phyloP scores from a whole-genome alignment of 2,329 filamentous ascomycete species.

The Fonsecaea erecta region DNA sequence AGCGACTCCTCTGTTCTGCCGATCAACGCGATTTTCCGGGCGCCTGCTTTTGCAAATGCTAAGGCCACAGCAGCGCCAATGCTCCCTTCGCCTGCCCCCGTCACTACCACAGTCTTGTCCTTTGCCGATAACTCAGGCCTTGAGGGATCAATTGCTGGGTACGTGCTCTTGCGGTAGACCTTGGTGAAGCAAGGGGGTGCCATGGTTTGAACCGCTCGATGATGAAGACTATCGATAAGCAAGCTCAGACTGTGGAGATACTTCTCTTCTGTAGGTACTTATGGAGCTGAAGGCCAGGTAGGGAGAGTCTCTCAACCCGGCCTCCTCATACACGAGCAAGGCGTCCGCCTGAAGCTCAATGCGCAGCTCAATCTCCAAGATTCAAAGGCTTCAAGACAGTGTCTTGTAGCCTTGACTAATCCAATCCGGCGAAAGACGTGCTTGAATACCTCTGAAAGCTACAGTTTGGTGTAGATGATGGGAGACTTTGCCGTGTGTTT shows the following conservation, averaged over 20 bases:
- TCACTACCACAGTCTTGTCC: slow-evolving; percentile 57
- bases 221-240: not conserved
- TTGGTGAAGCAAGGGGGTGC: slow-evolving; percentile 43
- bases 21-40: slow-evolving; percentile 47
- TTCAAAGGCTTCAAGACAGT: not conserved
- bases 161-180: slow-evolving; percentile 44
- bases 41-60: slow-evolving; percentile 60
- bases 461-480: not conserved
- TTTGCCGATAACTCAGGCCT: slow-evolving; percentile 41
- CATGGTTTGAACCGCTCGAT: slow-evolving; percentile 15
- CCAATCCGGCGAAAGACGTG: not conserved
- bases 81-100: slow-evolving; percentile 58
- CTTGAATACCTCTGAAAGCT: not conserved
- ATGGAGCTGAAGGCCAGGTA: not conserved
- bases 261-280: not conserved
- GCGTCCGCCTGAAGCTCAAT: not conserved
- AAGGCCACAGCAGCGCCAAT: slow-evolving; percentile 59
- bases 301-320: not conserved
- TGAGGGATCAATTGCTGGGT: slow-evolving; percentile 48
- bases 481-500: not conserved
- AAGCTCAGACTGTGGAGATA: not conserved
- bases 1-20: slow-evolving; percentile 45
- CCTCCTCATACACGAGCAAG: not conserved
- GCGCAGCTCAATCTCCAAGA: not conserved
- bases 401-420: not conserved